Conservation (phyloP, 495 filamentous ascomycete genomes). For the Tuber magnatum region DNA sequence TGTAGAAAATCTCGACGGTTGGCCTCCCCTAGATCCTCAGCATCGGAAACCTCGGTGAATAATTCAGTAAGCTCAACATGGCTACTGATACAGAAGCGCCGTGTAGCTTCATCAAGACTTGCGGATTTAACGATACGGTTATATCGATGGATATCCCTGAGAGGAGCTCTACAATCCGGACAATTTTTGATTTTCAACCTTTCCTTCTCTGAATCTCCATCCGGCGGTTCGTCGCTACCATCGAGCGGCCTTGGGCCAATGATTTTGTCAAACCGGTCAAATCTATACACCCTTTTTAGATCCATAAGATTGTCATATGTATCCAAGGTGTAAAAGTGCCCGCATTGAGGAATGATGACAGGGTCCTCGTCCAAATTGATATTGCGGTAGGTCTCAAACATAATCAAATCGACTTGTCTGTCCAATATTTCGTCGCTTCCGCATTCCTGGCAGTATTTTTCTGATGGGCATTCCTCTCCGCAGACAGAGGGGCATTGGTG, state of each 20-base stretch:
- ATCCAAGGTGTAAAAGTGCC: slow-evolving; percentile 56
- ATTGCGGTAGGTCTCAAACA: slow-evolving; percentile 49
- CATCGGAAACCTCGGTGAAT: slow-evolving; percentile 18
- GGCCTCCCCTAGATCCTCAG: slow-evolving; percentile 12
- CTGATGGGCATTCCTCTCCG: slow-evolving; percentile 56
- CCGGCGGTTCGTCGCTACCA: slow-evolving; percentile 46
- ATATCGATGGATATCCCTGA: slow-evolving; percentile 60
- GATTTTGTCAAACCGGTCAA: slow-evolving; percentile 47
- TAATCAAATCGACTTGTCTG: slow-evolving; percentile 51
- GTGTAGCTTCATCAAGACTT: slow-evolving; percentile 59
- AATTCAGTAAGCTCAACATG: slow-evolving; percentile 7
- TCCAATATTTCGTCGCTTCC: slow-evolving; percentile 44
- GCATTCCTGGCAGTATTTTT: slow-evolving; percentile 55
- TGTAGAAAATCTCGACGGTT: slow-evolving; percentile 11
- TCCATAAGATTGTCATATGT: slow-evolving; percentile 63
- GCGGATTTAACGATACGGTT: slow-evolving; percentile 58
- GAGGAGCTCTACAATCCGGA: slow-evolving; percentile 56
- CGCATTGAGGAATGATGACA: slow-evolving; percentile 58
- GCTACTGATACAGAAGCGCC: slow-evolving; percentile 49
- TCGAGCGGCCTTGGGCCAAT: slow-evolving; percentile 43
- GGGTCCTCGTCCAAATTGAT: slow-evolving; percentile 55
- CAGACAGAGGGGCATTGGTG: slow-evolving; percentile 64
- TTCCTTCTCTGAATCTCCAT: background rate
- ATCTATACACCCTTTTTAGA: slow-evolving; percentile 53
- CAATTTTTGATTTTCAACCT: slow-evolving; percentile 49